Evolutionary conservation across 2,329 filamentous ascomycete species (phyloP).

Genomic region (Trichoderma endophyticum): DNA sequence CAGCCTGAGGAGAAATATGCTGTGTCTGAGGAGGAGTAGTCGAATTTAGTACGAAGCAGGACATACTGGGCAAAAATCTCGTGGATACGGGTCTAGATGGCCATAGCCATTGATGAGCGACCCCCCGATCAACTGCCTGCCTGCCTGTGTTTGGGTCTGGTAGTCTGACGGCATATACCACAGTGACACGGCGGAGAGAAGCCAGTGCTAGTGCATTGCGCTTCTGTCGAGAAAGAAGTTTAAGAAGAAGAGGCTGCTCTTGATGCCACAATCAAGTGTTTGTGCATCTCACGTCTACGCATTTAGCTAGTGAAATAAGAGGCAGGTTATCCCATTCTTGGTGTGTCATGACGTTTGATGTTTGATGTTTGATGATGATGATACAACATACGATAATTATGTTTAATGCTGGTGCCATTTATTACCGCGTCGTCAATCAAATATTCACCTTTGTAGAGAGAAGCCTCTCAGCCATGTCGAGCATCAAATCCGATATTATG

Average conservation of each 20-base stretch:
- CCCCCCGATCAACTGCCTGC: background rate
- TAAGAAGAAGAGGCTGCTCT: slow-evolving; percentile 19
- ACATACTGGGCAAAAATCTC: slow-evolving; percentile 22
- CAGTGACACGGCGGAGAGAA: slow-evolving; percentile 10
- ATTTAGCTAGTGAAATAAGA: slow-evolving; percentile 21
- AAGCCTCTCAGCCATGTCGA: background rate
- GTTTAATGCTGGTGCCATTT: background rate
- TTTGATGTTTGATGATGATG: background rate
- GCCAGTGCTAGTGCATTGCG: slow-evolving; percentile 28
- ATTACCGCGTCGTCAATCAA: background rate
- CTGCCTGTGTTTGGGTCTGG: background rate
- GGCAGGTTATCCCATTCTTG: background rate
- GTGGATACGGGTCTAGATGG: slow-evolving; percentile 19
- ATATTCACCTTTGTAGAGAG: background rate
- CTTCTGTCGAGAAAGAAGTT: slow-evolving; percentile 11
- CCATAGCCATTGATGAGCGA: slow-evolving; percentile 18
- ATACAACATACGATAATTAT: background rate
- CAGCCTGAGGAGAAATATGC: slow-evolving; percentile 45
- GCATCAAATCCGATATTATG: background rate
- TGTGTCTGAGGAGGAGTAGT: slow-evolving; percentile 22
- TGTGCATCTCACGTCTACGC: slow-evolving; percentile 23
- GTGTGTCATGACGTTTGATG: background rate
- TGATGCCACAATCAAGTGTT: slow-evolving; percentile 29
- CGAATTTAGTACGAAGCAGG: slow-evolving; percentile 17
- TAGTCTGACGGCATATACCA: slow-evolving; percentile 6